Base-by-base conservation (phyloP, 2,329 filamentous ascomycete genomes). In the Rutstroemia sydowiana region DNA sequence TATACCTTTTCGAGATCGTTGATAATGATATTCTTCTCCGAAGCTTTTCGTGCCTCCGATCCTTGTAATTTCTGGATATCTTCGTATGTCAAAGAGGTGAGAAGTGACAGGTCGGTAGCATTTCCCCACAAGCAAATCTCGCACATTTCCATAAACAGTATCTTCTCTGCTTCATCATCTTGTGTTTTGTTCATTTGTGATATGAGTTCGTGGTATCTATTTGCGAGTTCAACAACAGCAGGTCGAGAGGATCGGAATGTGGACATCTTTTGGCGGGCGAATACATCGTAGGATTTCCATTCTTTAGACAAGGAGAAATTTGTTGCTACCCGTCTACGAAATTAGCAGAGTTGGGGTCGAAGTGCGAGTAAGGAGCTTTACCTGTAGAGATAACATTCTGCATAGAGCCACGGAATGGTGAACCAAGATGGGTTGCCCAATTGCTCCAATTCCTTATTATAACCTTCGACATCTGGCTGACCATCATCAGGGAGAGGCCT, bases 121-220 rank as follows among this genome's bases (percentile, higher is more conserved):
- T 97, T 97, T 10, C 92, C 92, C 92, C 92, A 97, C 2, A 97
- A 79, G 66, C 91, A 96, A 61, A 96, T 93, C 74, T 96, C 89
- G 69, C 85, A 91, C 86, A 97, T 95, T 67, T 97, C 92, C 21
- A 77, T 77, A 71, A 97, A 97, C 23, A 96, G 73, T 0, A 91
- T 70, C 65, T 82, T 81, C 66, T 95, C 87, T 0, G 87, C 83
- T 51, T 85, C 79, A 28, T 81, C 77, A 14, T 59, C 51, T 40
- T 63, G 60, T 11, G 46, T 40, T 23, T 60, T 48, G 59, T 78
- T 77, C 32, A 93, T 73, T 66, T 91, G 79, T 34, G 75, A 72
- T 41, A 88, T 76, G 3, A 96, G 74, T 50, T 89, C 79, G 60
- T 80, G 81, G 71, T 95, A 95, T 60, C 84, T 79, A n/a, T 77